phyloP scores from a whole-genome alignment of 2,329 filamentous ascomycete species.

The Colletotrichum costaricense region DNA sequence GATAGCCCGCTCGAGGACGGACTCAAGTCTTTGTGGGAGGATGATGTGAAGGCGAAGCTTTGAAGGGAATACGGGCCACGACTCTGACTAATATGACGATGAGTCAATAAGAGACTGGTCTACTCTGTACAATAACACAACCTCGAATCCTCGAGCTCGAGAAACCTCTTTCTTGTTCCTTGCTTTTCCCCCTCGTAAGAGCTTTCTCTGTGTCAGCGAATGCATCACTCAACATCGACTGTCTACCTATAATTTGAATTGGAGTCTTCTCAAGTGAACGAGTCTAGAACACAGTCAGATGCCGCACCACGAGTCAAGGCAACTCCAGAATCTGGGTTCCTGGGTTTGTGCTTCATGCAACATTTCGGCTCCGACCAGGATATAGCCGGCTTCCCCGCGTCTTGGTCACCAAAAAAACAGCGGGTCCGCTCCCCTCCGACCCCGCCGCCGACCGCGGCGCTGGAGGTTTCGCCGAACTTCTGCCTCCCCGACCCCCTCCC shows the following conservation, averaged over 20 bases:
- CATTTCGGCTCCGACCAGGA: conserved; percentile 22
- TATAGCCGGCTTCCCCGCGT: conserved; percentile 32
- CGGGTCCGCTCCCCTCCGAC: conserved; percentile 1
- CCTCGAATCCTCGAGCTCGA: neutral
- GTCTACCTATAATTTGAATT: too few species aligned
- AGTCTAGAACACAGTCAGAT: neutral
- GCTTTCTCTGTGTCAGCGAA: too few species aligned
- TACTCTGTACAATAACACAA: neutral
- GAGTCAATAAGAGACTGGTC: neutral
- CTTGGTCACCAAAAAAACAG: neutral
- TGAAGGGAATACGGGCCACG: neutral
- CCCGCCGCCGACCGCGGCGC: conserved; percentile 14
- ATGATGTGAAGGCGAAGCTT: neutral
- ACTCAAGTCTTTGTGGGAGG: neutral
- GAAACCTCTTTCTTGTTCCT: neutral
- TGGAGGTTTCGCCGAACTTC: conserved; percentile 32
- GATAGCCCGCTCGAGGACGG: neutral
- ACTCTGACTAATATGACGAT: neutral
- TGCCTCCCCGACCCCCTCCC: conserved; percentile 12
- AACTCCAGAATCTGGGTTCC: neutral
- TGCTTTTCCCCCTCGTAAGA: too few species aligned
- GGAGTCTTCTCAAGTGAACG: neutral
- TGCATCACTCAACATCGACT: neutral
- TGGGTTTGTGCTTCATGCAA: neutral
- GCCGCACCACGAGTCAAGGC: neutral